Evolutionary conservation across 352 stramenopile species (phyloP), one percentile per base, ranked within the genome.

Genomic region (Halophytophthora batemanensis): DNA sequence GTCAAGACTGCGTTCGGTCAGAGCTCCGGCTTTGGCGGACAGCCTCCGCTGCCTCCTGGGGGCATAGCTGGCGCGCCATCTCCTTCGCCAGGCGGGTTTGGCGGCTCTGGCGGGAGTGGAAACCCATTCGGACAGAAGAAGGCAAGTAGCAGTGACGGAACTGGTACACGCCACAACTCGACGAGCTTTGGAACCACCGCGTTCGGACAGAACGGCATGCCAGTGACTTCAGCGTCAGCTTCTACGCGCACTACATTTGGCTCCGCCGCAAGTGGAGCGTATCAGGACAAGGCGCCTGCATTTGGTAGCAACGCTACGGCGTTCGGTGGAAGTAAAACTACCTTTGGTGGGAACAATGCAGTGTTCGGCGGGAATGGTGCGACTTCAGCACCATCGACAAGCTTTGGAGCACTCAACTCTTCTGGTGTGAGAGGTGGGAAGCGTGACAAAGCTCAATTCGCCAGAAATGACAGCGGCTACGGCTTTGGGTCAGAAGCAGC

Each of bases 1-100:
- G 34, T 51, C 6, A 48, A 59, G 25, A 71, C 69, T 15, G 49
- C 56, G 33, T 81, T 81, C 36, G 71, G 71, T 19, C 67, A 71
- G 44, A 66, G 61, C 21, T 70, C 65, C 8, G 56, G 58, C 25
- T 68, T 71, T 31, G 47, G 56, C 2, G 54, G 15, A 2, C 64
- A 66, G 49, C 45, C 56, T 2, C 50, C 61, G 28, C 57, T 71
- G 6, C 65, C 65, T 49, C 61, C 56, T 2, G 57, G 61, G 2
- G 56, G 60, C 7, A 25, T 70, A 33, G 46, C 56, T 46, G 33
- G 50, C 21, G 45, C 41, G 37, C 36, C 53, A 44, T 31, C 53
- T 15, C 21, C 48, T n/a, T 28, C 43, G 3, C 47, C 50, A 2
- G 33, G 50, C 36, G 28, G 33, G 15, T 67, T 67, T 56, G 31